phyloP scores from a whole-genome alignment of 495 filamentous ascomycete species.

The Aspergillus campestris region DNA sequence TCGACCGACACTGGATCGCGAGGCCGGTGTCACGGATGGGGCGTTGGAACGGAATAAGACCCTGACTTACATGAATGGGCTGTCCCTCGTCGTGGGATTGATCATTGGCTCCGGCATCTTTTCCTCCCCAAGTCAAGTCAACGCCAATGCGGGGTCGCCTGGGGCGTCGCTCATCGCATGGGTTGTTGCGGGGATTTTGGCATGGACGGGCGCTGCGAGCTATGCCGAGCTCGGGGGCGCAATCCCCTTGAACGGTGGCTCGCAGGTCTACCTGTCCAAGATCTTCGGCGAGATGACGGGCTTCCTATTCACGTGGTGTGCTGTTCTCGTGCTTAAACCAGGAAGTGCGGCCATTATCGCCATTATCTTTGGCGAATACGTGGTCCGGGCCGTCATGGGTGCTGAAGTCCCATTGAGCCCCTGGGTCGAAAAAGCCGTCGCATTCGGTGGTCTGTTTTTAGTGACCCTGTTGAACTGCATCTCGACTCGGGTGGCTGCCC shows the following conservation, averaged over 20 bases:
- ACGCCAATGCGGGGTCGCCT: conserved; percentile 83
- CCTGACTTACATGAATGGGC: conserved; percentile 84
- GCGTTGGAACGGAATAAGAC: conserved; percentile 92
- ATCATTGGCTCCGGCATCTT: conserved; percentile 99
- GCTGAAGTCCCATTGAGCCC: conserved; percentile 66
- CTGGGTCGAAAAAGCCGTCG: conserved; percentile 89
- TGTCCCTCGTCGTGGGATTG: conserved; percentile 81
- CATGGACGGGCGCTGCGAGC: conserved; percentile 93
- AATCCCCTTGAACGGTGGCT: conserved; percentile 89
- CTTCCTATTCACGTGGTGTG: conserved; percentile 93
- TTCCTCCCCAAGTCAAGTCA: conserved; percentile 89
- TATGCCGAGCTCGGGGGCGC: conserved; percentile 95
- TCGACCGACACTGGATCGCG: conserved; percentile 47
- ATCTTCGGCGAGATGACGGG: conserved; percentile 90
- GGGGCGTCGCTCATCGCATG: conserved; percentile 86
- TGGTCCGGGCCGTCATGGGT: conserved; percentile 76
- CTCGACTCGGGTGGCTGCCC: conserved; percentile 77
- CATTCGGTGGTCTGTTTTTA: conserved; percentile 60
- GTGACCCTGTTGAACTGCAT: conserved; percentile 85
- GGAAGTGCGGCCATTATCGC: conserved; percentile 89
- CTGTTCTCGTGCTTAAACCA: conserved; percentile 88
- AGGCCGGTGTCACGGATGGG: conserved; percentile 37
- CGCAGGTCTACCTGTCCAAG: conserved; percentile 88
- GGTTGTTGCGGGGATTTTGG: conserved; percentile 79
- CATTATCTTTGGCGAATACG: conserved; percentile 96